These are phyloP conservation scores for Diaporthe eres DNA, from an alignment of 2,329 filamentous ascomycete species.

Conservation along the genomic window DNA sequence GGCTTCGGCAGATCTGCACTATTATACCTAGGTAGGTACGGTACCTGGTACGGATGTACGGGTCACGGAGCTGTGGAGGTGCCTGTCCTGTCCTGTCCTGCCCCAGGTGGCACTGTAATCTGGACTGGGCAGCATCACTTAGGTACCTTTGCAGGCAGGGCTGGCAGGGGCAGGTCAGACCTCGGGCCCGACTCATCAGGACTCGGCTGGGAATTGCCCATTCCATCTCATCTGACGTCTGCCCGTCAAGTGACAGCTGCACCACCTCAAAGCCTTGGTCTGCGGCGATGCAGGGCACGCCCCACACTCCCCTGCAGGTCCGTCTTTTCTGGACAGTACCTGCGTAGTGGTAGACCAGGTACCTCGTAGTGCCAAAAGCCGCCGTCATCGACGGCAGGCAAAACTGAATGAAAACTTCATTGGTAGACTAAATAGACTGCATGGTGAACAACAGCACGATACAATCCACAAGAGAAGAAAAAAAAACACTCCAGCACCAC, in stretches of 20 bases:
- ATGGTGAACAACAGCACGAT: not conserved
- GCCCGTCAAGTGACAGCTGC: constrained; percentile 15
- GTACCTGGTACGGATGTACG: not conserved
- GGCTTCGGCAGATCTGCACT: not conserved
- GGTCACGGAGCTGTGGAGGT: not conserved
- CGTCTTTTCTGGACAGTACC: not conserved
- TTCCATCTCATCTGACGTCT: constrained; percentile 5
- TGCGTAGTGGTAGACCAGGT: not conserved
- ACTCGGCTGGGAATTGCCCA: not conserved
- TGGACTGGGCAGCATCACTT: not conserved
- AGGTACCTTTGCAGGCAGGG: not conserved
- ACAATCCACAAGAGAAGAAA: not conserved
- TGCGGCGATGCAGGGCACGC: not conserved
- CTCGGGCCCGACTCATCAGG: not conserved
- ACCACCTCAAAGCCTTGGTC: not conserved
- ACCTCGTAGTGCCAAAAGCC: not conserved
- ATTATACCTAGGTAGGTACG: not conserved
- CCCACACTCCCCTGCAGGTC: constrained; percentile 7
- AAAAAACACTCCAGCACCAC: not conserved
- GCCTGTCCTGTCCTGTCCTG: not conserved
- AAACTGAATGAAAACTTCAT: constrained; percentile 32
- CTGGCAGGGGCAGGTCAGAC: not conserved
- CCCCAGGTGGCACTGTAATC: not conserved
- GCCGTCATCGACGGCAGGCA: constrained; percentile 21
- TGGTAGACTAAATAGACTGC: not conserved